Evolutionary conservation across 129 eudicot species (phyloP), one percentile per base, ranked within the genome.

Genomic region (Escallonia herrerae): DNA sequence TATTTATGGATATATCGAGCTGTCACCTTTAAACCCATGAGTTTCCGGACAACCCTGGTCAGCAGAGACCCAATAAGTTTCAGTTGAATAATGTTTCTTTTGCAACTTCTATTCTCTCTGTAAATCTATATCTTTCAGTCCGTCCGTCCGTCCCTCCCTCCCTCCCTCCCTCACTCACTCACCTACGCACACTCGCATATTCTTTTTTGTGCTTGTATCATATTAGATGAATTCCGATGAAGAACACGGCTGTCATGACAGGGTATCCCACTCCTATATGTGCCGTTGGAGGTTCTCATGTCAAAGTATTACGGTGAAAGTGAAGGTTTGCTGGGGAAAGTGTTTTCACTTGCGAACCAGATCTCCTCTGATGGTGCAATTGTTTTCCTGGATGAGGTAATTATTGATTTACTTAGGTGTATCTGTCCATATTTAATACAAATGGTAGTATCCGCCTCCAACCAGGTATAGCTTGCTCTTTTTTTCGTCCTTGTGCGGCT

Each of bases 251-350:
- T 68, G 59, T 50, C 46, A 60, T 62, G 67, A 62, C 86, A 94
- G 99, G 93, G 95, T 67, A 86, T 87, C 70, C 99, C 99, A 3
- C 66, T 94, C 84, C 62, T 94, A 60, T 89, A 94, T 70, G 95
- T 94, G 60, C 99, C 99, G 9, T 66, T 94, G 81, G 99, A 93
- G 80, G 82, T 86, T 38, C 82, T 94, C 58, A 68, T 93, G 99
- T 94, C 95, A n/a, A 94, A 94, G 62, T 94, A 89, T 69, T 94
- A 83, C 71, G 99, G 99, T 66, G 99, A 94, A 74, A 94, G 97
- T 76, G 99, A 94, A 67, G 87, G 97, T 50, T 77, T 94, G 72
- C 70, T 94, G 69, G 97, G 97, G 39, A 94, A 94, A 80, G 93
- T 94, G 56, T 94, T 94, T 66, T 67, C 96, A 8, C 99, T 94